Evolutionary conservation across 2,329 filamentous ascomycete genomes (phyloP), one percentile per base, ranked within the genome.

Genomic region (Fusarium siculi): DNA sequence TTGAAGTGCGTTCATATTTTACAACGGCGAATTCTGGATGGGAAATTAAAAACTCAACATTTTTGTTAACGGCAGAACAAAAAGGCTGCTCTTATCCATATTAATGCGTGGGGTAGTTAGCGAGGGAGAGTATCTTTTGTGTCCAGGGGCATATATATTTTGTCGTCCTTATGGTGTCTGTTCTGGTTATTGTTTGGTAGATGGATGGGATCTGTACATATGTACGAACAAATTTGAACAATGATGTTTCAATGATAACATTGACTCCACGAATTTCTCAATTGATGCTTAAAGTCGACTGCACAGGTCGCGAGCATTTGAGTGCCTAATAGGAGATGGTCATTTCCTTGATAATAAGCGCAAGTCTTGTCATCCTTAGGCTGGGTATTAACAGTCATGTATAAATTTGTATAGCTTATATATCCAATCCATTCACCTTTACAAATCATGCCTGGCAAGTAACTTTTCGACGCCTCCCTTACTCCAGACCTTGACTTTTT

Each of bases 401-500:
- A 63, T 65, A 65, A n/a, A 56, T 34, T 34, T 37, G 30, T 42
- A 49, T 60, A 53, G 32, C 39, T 59, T 63, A 46, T 60, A 57
- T 58, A 66, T 49, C 46, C 43, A 53, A 62, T 49, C 53, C 28
- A 23, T 32, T 18, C 23, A 28, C 18, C 40, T 46, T 59, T 66
- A 73, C 30, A 63, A 43, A 62, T 53, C 30, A 54, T 63, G 39
- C 18, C 47, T 59, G 32, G 60, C 73, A 57, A 82, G 36, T 12
- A 82, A 69, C 67, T 76, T 80, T 37, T 79, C 70, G n/a, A 80
- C 74, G 7, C 86, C 85, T 2, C 86, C 84, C 74, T 86, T 86
- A 76, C 91, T 93, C 93, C 93, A 96, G 30, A 82, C 84, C 63
- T 83, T 82, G 15, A 94, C 87, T 74, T 90, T 89, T n/a, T 88